Percentiles rank a stretch among this genome's conserved stretches.
Evolutionary conservation across 768 basidiomycete genomes (phyloP).

Genomic region (Guyanaporus albipodus): DNA sequence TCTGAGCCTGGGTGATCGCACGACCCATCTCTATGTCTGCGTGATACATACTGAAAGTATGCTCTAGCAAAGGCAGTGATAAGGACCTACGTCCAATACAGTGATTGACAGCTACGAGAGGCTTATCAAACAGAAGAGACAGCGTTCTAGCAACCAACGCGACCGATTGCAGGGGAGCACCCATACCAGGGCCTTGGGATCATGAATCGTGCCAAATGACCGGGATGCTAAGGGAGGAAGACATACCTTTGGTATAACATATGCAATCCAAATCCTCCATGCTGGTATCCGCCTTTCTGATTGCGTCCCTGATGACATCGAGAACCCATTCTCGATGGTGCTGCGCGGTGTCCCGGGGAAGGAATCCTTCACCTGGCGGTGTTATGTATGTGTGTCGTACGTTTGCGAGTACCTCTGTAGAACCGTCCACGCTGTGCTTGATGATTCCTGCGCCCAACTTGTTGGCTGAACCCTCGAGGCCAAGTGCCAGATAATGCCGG

Average conservation of each 20-base stretch:
- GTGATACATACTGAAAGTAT: neutral
- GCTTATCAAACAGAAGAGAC: constrained; percentile 82
- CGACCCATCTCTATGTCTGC: constrained; percentile 99
- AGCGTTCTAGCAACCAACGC: constrained; percentile 91
- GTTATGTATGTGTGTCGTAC: constrained; percentile 98
- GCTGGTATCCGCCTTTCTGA: constrained; percentile 61
- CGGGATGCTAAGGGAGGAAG: neutral
- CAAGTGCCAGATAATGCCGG: constrained; percentile 78
- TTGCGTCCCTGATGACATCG: constrained; percentile 72
- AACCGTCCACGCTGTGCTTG: constrained; percentile 71
- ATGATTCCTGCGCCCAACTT: constrained; percentile 95
- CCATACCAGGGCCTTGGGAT: constrained; percentile 93
- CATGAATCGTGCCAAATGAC: neutral
- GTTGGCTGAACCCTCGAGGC: constrained; percentile 97
- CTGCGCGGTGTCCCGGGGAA: constrained; percentile 90
- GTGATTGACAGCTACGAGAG: constrained; percentile 97
- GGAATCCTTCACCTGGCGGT: constrained; percentile 96
- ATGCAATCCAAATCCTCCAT: constrained; percentile 89
- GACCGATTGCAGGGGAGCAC: constrained; percentile 92
- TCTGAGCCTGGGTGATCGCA: constrained; percentile 88
- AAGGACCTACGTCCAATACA: constrained; percentile 85
- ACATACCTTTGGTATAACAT: constrained; percentile 90
- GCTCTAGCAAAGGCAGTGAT: neutral
- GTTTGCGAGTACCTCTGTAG: constrained; percentile 80
- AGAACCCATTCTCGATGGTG: constrained; percentile 95